Percentiles rank a stretch among this genome's conserved stretches.
These are phyloP conservation scores for Phytophthora multivora DNA, from an alignment of 352 stramenopile genomes.

Conservation along the genomic window DNA sequence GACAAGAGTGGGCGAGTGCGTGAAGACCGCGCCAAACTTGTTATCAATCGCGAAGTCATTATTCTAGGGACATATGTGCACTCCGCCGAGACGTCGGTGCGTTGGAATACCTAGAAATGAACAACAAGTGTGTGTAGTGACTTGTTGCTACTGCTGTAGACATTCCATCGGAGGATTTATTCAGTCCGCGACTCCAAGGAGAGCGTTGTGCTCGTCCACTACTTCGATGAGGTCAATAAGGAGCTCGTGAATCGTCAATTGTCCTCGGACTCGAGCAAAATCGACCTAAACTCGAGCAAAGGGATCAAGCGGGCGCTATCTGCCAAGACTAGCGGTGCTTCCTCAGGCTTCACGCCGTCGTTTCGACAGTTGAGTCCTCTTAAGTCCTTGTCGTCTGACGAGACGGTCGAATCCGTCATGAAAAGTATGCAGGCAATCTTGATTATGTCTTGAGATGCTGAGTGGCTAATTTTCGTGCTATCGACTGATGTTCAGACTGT, in stretches of 20 bases:
- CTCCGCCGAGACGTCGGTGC: slow-evolving; percentile 68
- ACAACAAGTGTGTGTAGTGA: background rate
- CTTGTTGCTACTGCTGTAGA: slow-evolving; percentile 39
- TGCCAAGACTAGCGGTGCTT: slow-evolving; percentile 4
- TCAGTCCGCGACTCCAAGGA: slow-evolving; percentile 69
- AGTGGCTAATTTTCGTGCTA: no score
- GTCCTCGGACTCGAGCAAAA: slow-evolving; percentile 2
- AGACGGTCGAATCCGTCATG: slow-evolving; percentile 59
- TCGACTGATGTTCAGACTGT: slow-evolving; percentile 40
- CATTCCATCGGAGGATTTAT: slow-evolving; percentile 87
- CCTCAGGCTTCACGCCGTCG: background rate
- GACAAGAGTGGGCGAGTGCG: slow-evolving; percentile 76
- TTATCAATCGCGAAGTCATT: slow-evolving; percentile 83
- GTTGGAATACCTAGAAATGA: slow-evolving; percentile 4
- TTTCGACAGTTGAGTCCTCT: slow-evolving; percentile 10
- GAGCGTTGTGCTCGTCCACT: slow-evolving; percentile 84
- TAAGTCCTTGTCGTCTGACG: slow-evolving; percentile 25
- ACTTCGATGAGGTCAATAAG: slow-evolving; percentile 84
- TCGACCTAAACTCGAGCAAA: slow-evolving; percentile 20
- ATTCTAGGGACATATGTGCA: slow-evolving; percentile 86
- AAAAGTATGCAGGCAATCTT: slow-evolving; percentile 40
- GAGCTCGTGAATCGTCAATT: slow-evolving; percentile 5
- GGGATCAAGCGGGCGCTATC: slow-evolving; percentile 45
- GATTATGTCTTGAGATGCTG: background rate
- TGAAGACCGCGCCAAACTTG: slow-evolving; percentile 85